Evolutionary conservation across 495 filamentous ascomycete genomes (phyloP).

Genomic region (Hypoxylon perforatum): DNA sequence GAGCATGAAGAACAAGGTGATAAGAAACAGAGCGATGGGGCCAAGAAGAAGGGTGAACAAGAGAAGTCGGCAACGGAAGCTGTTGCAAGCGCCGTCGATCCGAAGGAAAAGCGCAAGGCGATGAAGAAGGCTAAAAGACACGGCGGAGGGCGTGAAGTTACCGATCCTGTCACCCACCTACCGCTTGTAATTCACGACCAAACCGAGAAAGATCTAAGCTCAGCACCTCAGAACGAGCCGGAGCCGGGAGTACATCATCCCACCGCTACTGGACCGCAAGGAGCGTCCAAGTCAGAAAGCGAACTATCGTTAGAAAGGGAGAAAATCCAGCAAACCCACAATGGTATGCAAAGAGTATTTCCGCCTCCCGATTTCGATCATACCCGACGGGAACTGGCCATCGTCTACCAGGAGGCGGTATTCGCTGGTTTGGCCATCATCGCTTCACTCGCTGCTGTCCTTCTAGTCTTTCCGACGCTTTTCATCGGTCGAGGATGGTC

Average conservation of each 20-base stretch:
- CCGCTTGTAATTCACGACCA: conserved; percentile 73
- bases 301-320: conserved; percentile 58
- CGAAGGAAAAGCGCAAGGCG: conserved; percentile 67
- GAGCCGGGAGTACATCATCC: conserved; percentile 53
- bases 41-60: conserved; percentile 34
- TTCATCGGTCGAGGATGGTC: conserved; percentile 68
- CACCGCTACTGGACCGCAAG: conserved; percentile 59
- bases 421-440: conserved; percentile 54
- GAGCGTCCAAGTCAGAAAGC: conserved; percentile 56
- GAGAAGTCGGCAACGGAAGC: conserved; percentile 65
- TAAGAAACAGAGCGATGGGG: conserved; percentile 19
- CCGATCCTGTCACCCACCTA: conserved; percentile 77
- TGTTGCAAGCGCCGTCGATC: conserved; percentile 57
- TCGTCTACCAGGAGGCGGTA: conserved; percentile 58
- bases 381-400: conserved; percentile 59
- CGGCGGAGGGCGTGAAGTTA: conserved; percentile 70
- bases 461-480: conserved; percentile 73
- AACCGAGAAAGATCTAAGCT: conserved; percentile 67
- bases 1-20: conserved; percentile 24
- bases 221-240: conserved; percentile 65
- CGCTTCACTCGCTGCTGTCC: conserved; percentile 36
- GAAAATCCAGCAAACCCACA: conserved; percentile 59
- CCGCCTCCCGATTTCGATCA: conserved; percentile 69
- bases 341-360: conserved; percentile 67
- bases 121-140: conserved; percentile 68